Percentiles rank a stretch among this genome's conserved stretches.
These are phyloP conservation scores for Penicillium parvum DNA, from an alignment of 495 filamentous ascomycete genomes.

Conservation along the genomic window DNA sequence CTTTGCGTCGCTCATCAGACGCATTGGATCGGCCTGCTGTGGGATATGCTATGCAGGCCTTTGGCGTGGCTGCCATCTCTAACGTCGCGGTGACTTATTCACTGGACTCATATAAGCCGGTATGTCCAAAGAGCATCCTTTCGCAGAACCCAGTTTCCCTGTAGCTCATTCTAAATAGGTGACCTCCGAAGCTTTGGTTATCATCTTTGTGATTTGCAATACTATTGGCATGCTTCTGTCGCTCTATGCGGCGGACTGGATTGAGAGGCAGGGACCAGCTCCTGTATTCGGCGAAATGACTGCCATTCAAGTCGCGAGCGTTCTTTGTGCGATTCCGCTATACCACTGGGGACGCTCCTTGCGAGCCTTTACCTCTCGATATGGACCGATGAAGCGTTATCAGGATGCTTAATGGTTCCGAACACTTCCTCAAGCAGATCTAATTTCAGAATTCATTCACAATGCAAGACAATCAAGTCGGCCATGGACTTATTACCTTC, in stretches of 20 bases:
- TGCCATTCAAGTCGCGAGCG: constrained; percentile 23
- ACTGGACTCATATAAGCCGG: constrained; percentile 29
- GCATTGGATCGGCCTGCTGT: constrained; percentile 31
- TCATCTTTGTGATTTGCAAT: constrained; percentile 32
- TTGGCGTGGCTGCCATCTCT: constrained; percentile 30
- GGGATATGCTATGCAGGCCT: constrained; percentile 35
- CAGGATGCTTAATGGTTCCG: too few relatives aligned
- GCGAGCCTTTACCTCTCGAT: constrained; percentile 16
- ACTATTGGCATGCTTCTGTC: constrained; percentile 32
- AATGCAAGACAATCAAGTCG: too few relatives aligned
- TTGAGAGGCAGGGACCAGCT: constrained; percentile 21
- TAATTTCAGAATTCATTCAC: too few relatives aligned
- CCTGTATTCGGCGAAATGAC: constrained; percentile 32
- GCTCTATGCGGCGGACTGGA: constrained; percentile 28
- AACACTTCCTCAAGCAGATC: too few relatives aligned
- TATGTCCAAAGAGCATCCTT: constrained; percentile 9
- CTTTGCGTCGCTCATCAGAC: constrained; percentile 25
- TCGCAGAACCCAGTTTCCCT: too few relatives aligned
- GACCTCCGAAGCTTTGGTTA: constrained; percentile 29
- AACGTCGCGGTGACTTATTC: constrained; percentile 34
- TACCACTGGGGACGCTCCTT: constrained; percentile 22
- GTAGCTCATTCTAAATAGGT: constrained; percentile 10
- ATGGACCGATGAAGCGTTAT: constrained; percentile 33
- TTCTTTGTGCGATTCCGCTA: constrained; percentile 25
- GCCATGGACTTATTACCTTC: too few relatives aligned